A percentile compares a stretch with the other conserved stretches of the same genome.
These are phyloP conservation scores for Jimgerdemannia lactiflua DNA, from an alignment of 192 early-diverging fungal genomes.

Conservation along the genomic window DNA sequence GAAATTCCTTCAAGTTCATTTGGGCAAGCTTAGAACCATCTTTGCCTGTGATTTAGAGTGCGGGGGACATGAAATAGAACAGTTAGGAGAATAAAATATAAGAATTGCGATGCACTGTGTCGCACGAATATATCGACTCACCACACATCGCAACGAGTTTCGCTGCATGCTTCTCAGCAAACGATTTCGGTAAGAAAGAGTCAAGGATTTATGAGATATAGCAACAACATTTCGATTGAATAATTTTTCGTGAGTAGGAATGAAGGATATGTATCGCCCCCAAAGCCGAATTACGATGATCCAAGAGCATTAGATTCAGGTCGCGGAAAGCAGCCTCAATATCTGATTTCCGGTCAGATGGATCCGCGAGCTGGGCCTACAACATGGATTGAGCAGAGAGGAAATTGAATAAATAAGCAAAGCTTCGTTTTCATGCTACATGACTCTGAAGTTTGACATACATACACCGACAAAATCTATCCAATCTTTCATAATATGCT, in stretches of 20 bases:
- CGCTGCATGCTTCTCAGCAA: constrained; percentile 39
- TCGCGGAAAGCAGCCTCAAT: constrained; percentile 48
- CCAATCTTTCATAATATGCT: constrained; percentile 69
- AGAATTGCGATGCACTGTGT: not conserved
- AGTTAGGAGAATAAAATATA: too few species aligned
- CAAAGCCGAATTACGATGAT: constrained; percentile 29
- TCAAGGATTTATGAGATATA: not conserved
- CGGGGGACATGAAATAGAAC: not conserved
- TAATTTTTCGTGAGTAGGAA: not conserved
- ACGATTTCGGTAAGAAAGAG: constrained; percentile 22
- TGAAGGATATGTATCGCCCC: constrained; percentile 15
- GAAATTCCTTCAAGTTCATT: constrained; percentile 41
- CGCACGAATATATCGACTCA: constrained; percentile 6
- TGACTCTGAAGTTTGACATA: not conserved
- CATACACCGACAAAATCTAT: constrained; percentile 48
- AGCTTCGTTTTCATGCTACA: not conserved
- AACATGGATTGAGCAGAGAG: not conserved
- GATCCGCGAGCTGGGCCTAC: constrained; percentile 9
- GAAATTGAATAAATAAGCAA: not conserved
- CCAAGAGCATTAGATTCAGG: constrained; percentile 47
- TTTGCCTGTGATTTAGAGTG: constrained; percentile 33
- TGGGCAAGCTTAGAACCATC: constrained; percentile 44
- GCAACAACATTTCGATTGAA: not conserved
- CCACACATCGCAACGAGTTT: constrained; percentile 37
- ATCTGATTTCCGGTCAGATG: constrained; percentile 18